These are phyloP conservation scores for Leccinum imitatum DNA, from an alignment of 768 basidiomycete genomes.

Conservation along the genomic window DNA sequence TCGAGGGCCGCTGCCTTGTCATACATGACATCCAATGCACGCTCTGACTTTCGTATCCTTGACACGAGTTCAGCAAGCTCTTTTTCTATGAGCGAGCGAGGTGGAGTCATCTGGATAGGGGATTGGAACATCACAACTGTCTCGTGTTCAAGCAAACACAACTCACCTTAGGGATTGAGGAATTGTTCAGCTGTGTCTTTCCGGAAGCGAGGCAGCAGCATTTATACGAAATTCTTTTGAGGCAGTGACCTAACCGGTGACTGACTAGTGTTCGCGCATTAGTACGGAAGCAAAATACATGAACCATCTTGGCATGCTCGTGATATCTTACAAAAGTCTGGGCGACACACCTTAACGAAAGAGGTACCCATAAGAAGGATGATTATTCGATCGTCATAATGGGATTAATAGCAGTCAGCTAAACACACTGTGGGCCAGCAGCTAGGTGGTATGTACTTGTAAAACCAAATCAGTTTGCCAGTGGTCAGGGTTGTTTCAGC, in stretches of 20 bases:
- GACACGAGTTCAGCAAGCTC: constrained; percentile 22
- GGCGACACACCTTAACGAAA: background rate
- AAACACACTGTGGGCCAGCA: background rate
- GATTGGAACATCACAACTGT: background rate
- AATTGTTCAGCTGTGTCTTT: background rate
- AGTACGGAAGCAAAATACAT: constrained; percentile 11
- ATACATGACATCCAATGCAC: constrained; percentile 20
- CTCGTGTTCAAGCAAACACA: background rate
- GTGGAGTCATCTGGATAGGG: constrained; percentile 12
- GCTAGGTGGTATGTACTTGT: background rate
- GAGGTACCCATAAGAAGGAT: background rate
- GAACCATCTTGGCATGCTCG: background rate
- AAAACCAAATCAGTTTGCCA: background rate
- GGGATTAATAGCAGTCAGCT: background rate
- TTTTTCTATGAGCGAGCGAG: constrained; percentile 6
- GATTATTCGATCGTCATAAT: background rate
- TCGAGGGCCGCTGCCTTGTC: constrained; percentile 16
- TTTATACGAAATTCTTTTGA: constrained; percentile 16
- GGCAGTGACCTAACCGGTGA: constrained; percentile 7
- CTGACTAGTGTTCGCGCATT: background rate
- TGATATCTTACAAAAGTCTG: background rate
- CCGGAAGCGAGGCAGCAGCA: background rate
- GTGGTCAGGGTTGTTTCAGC: background rate
- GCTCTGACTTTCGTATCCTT: constrained; percentile 20
- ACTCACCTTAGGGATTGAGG: constrained; percentile 13